Percentiles rank a stretch among this genome's conserved stretches.
Conservation (phyloP, 2,329 filamentous ascomycete genomes). For the Curvularia verruculosa region DNA sequence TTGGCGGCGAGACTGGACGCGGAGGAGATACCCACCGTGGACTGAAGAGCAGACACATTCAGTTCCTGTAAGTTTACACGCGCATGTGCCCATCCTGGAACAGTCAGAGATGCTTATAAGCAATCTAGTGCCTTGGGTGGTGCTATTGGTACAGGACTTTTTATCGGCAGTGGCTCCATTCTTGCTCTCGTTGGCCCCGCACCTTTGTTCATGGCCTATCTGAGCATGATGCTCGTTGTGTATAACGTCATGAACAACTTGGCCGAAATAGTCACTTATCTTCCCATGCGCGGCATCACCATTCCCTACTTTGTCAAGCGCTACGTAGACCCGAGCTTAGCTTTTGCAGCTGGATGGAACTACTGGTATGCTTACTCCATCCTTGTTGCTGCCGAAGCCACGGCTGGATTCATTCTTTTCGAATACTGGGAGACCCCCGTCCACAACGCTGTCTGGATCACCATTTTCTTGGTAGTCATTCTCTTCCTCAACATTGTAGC, state of each 20-base stretch:
- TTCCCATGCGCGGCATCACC: slow-evolving; percentile 49
- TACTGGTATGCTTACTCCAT: slow-evolving; percentile 44
- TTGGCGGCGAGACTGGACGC: slow-evolving; percentile 35
- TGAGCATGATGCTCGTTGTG: slow-evolving; percentile 48
- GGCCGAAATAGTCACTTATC: slow-evolving; percentile 50
- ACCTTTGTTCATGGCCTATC: slow-evolving; percentile 47
- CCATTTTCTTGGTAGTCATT: slow-evolving; percentile 45
- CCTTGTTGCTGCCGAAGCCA: slow-evolving; percentile 45
- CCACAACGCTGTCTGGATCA: slow-evolving; percentile 44
- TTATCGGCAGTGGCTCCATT: slow-evolving; percentile 45
- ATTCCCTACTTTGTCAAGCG: slow-evolving; percentile 49
- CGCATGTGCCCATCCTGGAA: not conserved
- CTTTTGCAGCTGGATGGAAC: slow-evolving; percentile 43
- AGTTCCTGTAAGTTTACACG: slow-evolving; percentile 39
- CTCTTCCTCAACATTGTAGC: slow-evolving; percentile 46
- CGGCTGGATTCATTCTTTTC: slow-evolving; percentile 41
- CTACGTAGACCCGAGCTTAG: slow-evolving; percentile 56
- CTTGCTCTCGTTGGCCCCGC: slow-evolving; percentile 43
- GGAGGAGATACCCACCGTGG: slow-evolving; percentile 46
- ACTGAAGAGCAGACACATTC: slow-evolving; percentile 48
- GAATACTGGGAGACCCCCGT: slow-evolving; percentile 46
- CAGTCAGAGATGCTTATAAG: slow-evolving; percentile 38
- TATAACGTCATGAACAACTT: slow-evolving; percentile 51
- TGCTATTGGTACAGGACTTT: slow-evolving; percentile 55
- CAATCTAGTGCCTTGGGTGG: slow-evolving; percentile 64